Base-by-base conservation (phyloP, 2,329 filamentous ascomycete species). In the Fusarium albosuccineum region DNA sequence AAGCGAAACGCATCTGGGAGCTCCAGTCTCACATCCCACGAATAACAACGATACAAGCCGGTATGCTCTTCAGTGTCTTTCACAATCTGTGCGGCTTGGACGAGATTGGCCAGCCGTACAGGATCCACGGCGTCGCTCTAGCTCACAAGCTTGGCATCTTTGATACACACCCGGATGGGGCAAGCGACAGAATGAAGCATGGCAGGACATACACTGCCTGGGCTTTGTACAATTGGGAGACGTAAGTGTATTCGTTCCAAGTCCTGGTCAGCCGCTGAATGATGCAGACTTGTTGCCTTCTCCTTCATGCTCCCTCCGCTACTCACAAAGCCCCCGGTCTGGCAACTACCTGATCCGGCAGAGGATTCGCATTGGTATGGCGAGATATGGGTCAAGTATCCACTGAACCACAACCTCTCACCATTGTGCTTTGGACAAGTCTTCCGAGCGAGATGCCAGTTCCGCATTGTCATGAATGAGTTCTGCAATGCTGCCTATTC, bases 1-100 rank as follows among this genome's bases (percentile, higher is more conserved):
- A 82, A 64, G 78, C 79, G 0, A 78, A 76, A 30, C 74, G 79
- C 3, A 60, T 82, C 4, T 79, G 79, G 76, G 78, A 82, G 16
- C 53, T 79, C 0, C 76, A 81, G 46, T 61, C 71, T 36, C 61
- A 58, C 7, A 54, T 68, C 4, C 60, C 70, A 0, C 66, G 66
- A 5, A 61, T 82, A 7, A 79, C 79, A 0, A 80, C 77, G 1
- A 70, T 80, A 1, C 79, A 82, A 48, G 75, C 80, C 1, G 77
- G 75, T 0, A 70, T 77, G 0, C 53, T 81, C 3, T 72, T 81
- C 7, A 73, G 73, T 13, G 57, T 78, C 1, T 67, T 72, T 4
- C 73, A 75, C 17, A 78, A 73, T 41, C 57, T 79, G 2, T 77
- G 75, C 22, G 78, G 79, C 1, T 56, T 78, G 0, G 81, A 82